Evolutionary conservation across 257 asterid species (phyloP).

Genomic region (Solanum arcanum): DNA sequence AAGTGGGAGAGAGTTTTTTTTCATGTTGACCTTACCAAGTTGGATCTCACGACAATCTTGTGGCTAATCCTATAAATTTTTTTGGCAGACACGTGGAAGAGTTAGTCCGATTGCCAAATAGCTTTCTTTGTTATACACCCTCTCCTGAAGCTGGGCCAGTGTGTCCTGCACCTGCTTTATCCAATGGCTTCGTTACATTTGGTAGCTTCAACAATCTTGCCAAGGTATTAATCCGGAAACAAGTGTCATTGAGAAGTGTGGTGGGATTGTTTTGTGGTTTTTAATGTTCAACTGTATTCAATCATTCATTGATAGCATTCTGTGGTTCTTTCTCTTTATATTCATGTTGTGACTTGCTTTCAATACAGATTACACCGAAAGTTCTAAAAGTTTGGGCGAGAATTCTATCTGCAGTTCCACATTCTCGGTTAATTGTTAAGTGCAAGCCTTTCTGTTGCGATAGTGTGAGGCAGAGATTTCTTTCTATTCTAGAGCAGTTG

Average conservation of each 20-base stretch:
- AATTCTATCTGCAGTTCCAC: constrained; percentile 88
- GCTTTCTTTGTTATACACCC: constrained; percentile 94
- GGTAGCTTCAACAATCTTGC: constrained; percentile 99
- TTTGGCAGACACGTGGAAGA: constrained; percentile 91
- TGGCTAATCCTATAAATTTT: constrained; percentile 2
- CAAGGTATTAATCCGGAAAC: constrained; percentile 42
- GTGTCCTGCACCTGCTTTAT: constrained; percentile 71
- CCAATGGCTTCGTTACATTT: constrained; percentile 90
- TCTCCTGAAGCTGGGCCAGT: constrained; percentile 98
- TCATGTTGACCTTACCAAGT: not conserved
- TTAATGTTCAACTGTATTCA: not conserved
- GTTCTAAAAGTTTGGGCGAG: constrained; percentile 98
- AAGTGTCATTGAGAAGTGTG: not conserved
- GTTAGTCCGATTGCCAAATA: constrained; percentile 70
- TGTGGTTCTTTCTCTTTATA: not conserved
- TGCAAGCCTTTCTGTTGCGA: constrained; percentile 97
- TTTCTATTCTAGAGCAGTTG: constrained; percentile 74
- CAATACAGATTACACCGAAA: constrained; percentile 75
- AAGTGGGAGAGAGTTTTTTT: not conserved
- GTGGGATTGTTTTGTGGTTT: not conserved
- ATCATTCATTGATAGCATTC: not conserved
- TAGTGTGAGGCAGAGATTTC: constrained; percentile 78
- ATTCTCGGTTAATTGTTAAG: constrained; percentile 89
- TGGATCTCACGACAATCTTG: not conserved
- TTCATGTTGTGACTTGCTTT: not conserved